phyloP scores from a whole-genome alignment of 805 yeast species.

The Nakazawaea peltata region DNA sequence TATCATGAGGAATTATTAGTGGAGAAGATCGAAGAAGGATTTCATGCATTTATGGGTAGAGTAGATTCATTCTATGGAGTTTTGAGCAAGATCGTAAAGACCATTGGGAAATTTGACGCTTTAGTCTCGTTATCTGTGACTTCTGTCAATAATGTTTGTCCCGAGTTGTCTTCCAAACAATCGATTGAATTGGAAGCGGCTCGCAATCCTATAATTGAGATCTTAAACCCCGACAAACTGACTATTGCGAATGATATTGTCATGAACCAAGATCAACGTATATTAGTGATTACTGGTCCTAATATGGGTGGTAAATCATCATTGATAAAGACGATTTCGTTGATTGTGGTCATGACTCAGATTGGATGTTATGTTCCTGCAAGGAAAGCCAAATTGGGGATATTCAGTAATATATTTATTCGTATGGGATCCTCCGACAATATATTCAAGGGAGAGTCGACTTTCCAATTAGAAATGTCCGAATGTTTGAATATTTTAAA shows the following conservation, averaged over 20 bases:
- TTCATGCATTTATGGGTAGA: conserved; percentile 27
- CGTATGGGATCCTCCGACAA: conserved; percentile 84
- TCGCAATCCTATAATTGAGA: conserved; percentile 28
- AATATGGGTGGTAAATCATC: conserved; percentile 88
- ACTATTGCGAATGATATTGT: conserved; percentile 59
- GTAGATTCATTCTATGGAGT: conserved; percentile 29
- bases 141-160: conserved; percentile 41
- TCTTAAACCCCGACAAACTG: conserved; percentile 22
- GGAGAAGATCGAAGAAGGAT: conserved; percentile 39
- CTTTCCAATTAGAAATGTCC: conserved; percentile 71
- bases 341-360: conserved; percentile 66
- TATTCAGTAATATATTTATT: conserved; percentile 45
- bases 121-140: conserved; percentile 58
- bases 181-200: conserved; percentile 45
- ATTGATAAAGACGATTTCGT: conserved; percentile 65
- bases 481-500: conserved; percentile 55
- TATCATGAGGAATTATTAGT: conserved; percentile 51
- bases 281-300: conserved; percentile 72
- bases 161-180: conserved; percentile 39
- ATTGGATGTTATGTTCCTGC: conserved; percentile 76
- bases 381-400: conserved; percentile 45
- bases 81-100: conserved; percentile 34
- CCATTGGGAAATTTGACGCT: conserved; percentile 56
- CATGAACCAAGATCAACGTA: conserved; percentile 42
- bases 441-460: conserved; percentile 65